Percentiles rank a stretch among this genome's conserved stretches.
Evolutionary conservation across 257 asterid genomes (phyloP).

Genomic region (Penstemon newberryi): DNA sequence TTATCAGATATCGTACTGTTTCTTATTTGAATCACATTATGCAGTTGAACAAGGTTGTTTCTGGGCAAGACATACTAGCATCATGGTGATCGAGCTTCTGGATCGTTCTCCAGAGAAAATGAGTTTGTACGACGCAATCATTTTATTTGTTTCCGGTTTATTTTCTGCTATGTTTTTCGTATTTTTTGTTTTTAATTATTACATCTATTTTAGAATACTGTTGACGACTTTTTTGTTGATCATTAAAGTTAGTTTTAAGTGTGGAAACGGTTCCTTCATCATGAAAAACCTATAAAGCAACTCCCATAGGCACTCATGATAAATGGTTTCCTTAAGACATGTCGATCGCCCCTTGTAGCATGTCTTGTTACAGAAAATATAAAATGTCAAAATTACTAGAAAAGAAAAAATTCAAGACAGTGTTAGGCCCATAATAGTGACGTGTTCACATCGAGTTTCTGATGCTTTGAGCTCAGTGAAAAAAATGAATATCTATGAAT

Average conservation of each 20-base stretch:
- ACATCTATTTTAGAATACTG: background rate
- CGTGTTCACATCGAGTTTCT: background rate
- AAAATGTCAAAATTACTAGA: too few species aligned
- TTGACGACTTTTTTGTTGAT: too few species aligned
- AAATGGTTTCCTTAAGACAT: background rate
- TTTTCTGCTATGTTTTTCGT: constrained; percentile 5
- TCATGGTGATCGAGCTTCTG: constrained; percentile 92
- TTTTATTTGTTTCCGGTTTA: background rate
- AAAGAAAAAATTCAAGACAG: background rate
- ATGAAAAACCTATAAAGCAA: background rate
- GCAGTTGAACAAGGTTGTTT: constrained; percentile 81
- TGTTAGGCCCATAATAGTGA: background rate
- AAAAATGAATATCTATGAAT: background rate
- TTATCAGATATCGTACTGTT: constrained; percentile 52
- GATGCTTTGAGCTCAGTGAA: background rate
- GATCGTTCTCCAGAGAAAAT: constrained; percentile 93
- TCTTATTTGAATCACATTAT: constrained; percentile 17
- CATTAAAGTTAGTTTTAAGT: too few species aligned
- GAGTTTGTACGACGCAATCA: constrained; percentile 35
- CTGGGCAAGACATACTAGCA: constrained; percentile 88
- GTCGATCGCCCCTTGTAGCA: background rate
- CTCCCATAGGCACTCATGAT: constrained; percentile 17
- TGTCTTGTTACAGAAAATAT: background rate
- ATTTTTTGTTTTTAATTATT: constrained; percentile 17
- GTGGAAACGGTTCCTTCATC: background rate